phyloP scores from a whole-genome alignment of 495 filamentous ascomycete species.

The Apodospora peruviana region DNA sequence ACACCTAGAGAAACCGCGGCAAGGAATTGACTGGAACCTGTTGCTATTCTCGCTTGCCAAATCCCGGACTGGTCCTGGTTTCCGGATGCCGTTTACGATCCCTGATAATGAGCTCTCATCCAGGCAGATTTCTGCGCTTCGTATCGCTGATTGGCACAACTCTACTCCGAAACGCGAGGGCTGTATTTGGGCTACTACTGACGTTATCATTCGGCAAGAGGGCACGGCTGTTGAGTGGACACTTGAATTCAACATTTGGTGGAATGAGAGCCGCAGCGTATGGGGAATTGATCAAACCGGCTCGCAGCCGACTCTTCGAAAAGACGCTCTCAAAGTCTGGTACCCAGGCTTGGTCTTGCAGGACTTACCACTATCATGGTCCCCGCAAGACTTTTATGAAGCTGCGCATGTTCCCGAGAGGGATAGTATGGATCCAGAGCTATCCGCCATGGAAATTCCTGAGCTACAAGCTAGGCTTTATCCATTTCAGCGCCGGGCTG shows the following conservation, averaged over 20 bases:
- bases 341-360: constrained; percentile 13
- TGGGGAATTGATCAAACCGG: constrained; percentile 8
- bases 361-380: constrained; percentile 10
- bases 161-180: constrained; percentile 12
- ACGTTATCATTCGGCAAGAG: constrained; percentile 11
- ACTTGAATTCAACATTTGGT: constrained; percentile 16
- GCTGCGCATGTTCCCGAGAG: constrained; percentile 33
- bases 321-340: constrained; percentile 19
- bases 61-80: constrained; percentile 3
- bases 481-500: constrained; percentile 40
- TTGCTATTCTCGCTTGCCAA: constrained; percentile 9
- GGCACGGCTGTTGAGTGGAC: constrained; percentile 8
- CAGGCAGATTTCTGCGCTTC: constrained; percentile 1
- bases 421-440: constrained; percentile 12
- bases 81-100: constrained; percentile 5
- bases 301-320: constrained; percentile 14
- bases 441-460: constrained; percentile 19
- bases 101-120: constrained; percentile 1
- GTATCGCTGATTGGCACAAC: constrained; percentile 5
- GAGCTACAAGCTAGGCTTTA: constrained; percentile 29
- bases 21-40: constrained; percentile 3
- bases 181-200: constrained; percentile 18
- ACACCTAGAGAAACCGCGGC: neutral
- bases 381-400: constrained; percentile 41
- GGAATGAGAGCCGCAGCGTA: constrained; percentile 17